A percentile compares a stretch with the other conserved stretches of the same genome.
phyloP scores from a whole-genome alignment of 31 red algal species.

The Odonthalia washingtoniensis region DNA sequence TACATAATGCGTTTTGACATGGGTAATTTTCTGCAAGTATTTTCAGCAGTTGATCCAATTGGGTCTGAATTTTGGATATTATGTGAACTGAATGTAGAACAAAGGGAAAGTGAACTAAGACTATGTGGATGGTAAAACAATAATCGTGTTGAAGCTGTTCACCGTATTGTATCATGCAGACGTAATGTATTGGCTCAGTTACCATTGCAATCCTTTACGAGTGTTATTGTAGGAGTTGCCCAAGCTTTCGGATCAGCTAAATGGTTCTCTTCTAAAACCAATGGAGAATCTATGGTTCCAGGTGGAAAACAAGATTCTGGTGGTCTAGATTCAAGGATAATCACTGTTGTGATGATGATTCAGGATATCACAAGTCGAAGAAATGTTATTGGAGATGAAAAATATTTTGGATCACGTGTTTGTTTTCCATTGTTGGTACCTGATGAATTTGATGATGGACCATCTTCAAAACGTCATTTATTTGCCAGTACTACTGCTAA shows the following conservation, averaged over 20 bases:
- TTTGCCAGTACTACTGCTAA: no score
- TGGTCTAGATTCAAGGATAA: slow-evolving; percentile 63
- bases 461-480: no score
- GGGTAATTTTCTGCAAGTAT: slow-evolving; percentile 75
- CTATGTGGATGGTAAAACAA: slow-evolving; percentile 60
- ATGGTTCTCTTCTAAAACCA: slow-evolving; percentile 7
- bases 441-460: no score
- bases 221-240: slow-evolving; percentile 69
- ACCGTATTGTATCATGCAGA: slow-evolving; percentile 64
- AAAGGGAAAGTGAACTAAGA: slow-evolving; percentile 56
- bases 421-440: no score
- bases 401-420: no score
- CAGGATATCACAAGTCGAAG: no score
- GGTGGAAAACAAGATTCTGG: slow-evolving; percentile 44
- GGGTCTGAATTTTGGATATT: slow-evolving; percentile 80
- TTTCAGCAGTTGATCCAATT: slow-evolving; percentile 68
- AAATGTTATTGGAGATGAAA: no score
- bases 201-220: slow-evolving; percentile 70
- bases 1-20: slow-evolving; percentile 74
- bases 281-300: slow-evolving; percentile 20
- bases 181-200: slow-evolving; percentile 67
- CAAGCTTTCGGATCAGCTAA: slow-evolving; percentile 49
- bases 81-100: slow-evolving; percentile 56
- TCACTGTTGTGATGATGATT: no score
- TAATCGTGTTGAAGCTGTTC: slow-evolving; percentile 53